Conservation (phyloP, 2,329 filamentous ascomycete species). For the Colletotrichum echinochloae region DNA sequence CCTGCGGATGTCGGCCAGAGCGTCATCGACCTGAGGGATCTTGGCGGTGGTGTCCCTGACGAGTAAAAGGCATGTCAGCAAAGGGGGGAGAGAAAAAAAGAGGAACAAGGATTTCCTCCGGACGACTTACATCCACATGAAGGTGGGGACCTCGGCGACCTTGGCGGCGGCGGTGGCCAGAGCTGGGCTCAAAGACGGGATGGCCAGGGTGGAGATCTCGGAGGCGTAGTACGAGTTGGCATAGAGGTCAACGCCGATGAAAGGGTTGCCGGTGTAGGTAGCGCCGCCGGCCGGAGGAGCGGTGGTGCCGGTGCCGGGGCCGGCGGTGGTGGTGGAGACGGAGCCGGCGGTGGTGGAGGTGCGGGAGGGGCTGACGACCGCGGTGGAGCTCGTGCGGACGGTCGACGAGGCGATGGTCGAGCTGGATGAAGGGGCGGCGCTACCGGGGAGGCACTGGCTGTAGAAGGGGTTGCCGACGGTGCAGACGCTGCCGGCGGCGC, state of each 20-base stretch:
- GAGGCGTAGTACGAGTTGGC: conserved; percentile 68
- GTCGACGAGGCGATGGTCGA: conserved; percentile 29
- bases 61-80: conserved; percentile 36
- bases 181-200: conserved; percentile 70
- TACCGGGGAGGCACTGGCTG: conserved; percentile 51
- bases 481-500: conserved; percentile 55
- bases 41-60: conserved; percentile 62
- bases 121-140: conserved; percentile 62
- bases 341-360: conserved; percentile 50
- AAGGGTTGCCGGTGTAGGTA: conserved; percentile 66
- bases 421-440: conserved; percentile 41
- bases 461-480: conserved; percentile 52
- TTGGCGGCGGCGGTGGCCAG: conserved; percentile 64
- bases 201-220: conserved; percentile 66
- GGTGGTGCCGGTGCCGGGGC: conserved; percentile 37
- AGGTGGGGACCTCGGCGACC: conserved; percentile 64
- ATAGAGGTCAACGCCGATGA: conserved; percentile 62
- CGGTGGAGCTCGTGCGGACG: conserved; percentile 41
- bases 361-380: conserved; percentile 50
- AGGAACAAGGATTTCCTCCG: background rate
- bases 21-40: conserved; percentile 59
- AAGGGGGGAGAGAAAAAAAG: too few species aligned
- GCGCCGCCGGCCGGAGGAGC: conserved; percentile 51
- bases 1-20: conserved; percentile 57
- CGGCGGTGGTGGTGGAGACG: conserved; percentile 43